Evolutionary conservation across 2,329 filamentous ascomycete genomes (phyloP), one percentile per base, ranked within the genome.

Genomic region (Phialophora tarda): DNA sequence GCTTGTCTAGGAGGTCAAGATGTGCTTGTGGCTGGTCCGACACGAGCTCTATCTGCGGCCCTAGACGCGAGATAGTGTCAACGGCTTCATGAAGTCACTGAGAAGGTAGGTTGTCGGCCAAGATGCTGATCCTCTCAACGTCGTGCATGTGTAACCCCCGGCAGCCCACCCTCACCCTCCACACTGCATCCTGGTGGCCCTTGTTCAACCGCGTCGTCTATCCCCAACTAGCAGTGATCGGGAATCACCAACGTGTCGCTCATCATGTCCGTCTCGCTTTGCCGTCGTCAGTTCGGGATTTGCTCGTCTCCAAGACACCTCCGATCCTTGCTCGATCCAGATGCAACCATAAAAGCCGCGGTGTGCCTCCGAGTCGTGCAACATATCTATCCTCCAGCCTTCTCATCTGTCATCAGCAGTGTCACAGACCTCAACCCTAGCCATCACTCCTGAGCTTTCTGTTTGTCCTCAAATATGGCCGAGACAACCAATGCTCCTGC

Each of bases 401-500:
- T 62, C 48, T 54, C 23, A 6, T 62, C 38, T 44, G 38, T n/a
- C 14, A 44, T 44, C 5, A 17, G 4, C 17, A 7, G 38, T 44
- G n/a, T n/a, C 53, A 55, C 53, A 32, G 23, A n/a, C 26, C n/a
- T 21, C 24, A 8, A 56, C 17, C n/a, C 55, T 58, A 21, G 3
- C 17, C 34, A 17, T 30, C 23, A 30, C 28, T 55, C 17, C 28
- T 32, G 26, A 30, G 3, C 21, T 34, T 55, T 30, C 28, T 34
- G 12, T n/a, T 11, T 55, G n/a, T 7, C 12, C 28, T 28, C 14
- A 34, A 64, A 7, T 26, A 66, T 66, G 64, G 58, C 64, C 41
- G 64, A 66, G 30, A 48, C 41, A 26, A 23, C 17, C 11, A 59
- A 59, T 30, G 81, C 86, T 70, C 82, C 84, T 11, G 89, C 89